These are phyloP conservation scores for Kodamaea suecica DNA, from an alignment of 1,139 yeast genomes.

Conservation along the genomic window DNA sequence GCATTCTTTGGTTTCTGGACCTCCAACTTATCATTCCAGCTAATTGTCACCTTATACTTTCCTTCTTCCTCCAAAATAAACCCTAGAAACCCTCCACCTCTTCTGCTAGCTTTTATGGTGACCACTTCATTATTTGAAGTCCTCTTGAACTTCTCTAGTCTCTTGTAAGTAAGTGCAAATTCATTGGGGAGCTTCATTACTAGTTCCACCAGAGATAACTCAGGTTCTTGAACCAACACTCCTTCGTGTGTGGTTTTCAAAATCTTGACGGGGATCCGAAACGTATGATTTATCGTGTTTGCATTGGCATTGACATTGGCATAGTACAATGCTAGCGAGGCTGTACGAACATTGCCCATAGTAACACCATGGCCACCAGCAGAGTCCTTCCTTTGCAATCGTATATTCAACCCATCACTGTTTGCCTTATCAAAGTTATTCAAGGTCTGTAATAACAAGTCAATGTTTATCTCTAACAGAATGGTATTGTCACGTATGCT, in stretches of 20 bases:
- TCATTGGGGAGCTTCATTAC: slow-evolving; percentile 50
- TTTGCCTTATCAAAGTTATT: slow-evolving; percentile 52
- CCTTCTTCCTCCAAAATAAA: slow-evolving; percentile 55
- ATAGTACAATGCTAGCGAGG: slow-evolving; percentile 53
- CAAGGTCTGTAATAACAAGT: slow-evolving; percentile 52
- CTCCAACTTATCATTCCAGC: slow-evolving; percentile 53
- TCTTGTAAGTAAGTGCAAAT: slow-evolving; percentile 44
- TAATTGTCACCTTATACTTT: slow-evolving; percentile 47
- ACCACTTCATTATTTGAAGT: slow-evolving; percentile 31
- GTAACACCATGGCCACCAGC: slow-evolving; percentile 26
- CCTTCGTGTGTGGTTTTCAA: slow-evolving; percentile 46
- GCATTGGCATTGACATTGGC: slow-evolving; percentile 31
- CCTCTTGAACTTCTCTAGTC: slow-evolving; percentile 56
- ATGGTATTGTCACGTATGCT: slow-evolving; percentile 48
- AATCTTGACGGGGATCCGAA: slow-evolving; percentile 56
- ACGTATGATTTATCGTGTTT: slow-evolving; percentile 51
- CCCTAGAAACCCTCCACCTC: slow-evolving; percentile 41
- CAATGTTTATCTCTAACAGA: slow-evolving; percentile 54
- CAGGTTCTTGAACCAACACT: slow-evolving; percentile 45
- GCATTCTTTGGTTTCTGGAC: slow-evolving; percentile 27
- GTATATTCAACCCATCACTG: slow-evolving; percentile 48
- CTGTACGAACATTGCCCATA: slow-evolving; percentile 37
- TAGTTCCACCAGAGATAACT: slow-evolving; percentile 43
- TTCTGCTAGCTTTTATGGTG: slow-evolving; percentile 32
- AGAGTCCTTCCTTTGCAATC: slow-evolving; percentile 48